These are phyloP conservation scores for Boletus holoroseus DNA, from an alignment of 1,284 basidiomycete genomes.

Conservation along the genomic window DNA sequence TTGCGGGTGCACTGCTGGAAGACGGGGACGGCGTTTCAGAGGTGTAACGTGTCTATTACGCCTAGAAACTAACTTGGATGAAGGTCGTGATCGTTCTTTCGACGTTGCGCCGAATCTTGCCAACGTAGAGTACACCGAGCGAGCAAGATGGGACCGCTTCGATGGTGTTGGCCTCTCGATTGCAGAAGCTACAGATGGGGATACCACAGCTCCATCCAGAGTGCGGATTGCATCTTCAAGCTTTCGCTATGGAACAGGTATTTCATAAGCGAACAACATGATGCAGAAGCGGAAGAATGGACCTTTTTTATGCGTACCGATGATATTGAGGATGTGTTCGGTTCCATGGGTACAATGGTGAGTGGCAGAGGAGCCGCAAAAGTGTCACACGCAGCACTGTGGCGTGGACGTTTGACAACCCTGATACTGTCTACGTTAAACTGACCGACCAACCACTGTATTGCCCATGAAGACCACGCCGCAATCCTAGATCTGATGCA, in stretches of 20 bases:
- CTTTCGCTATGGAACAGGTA: conserved; percentile 48
- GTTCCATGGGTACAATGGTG: conserved; percentile 16
- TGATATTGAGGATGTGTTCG: conserved; percentile 15
- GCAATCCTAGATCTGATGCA: neutral
- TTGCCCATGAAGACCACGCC: neutral
- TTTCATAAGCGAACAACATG: conserved; percentile 1
- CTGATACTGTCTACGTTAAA: neutral
- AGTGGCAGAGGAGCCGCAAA: neutral
- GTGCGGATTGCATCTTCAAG: conserved; percentile 65
- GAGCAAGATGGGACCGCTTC: conserved; percentile 50
- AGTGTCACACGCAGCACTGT: neutral
- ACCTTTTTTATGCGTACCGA: conserved; percentile 34
- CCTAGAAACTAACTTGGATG: conserved; percentile 34
- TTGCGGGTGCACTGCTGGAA: conserved; percentile 15
- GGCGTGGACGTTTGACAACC: conserved; percentile 1
- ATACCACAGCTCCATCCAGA: conserved; percentile 53
- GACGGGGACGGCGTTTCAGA: conserved; percentile 14
- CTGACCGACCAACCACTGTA: too few relatives aligned
- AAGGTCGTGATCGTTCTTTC: conserved; percentile 37
- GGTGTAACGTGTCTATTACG: neutral
- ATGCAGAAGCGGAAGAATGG: neutral
- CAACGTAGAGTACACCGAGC: conserved; percentile 66
- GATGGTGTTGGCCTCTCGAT: conserved; percentile 40
- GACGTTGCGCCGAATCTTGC: conserved; percentile 66
- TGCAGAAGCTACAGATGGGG: conserved; percentile 24